Evolutionary conservation across 1,284 basidiomycete species (phyloP), one percentile per base, ranked within the genome.

Genomic region (Butyriboletus appendiculatus): DNA sequence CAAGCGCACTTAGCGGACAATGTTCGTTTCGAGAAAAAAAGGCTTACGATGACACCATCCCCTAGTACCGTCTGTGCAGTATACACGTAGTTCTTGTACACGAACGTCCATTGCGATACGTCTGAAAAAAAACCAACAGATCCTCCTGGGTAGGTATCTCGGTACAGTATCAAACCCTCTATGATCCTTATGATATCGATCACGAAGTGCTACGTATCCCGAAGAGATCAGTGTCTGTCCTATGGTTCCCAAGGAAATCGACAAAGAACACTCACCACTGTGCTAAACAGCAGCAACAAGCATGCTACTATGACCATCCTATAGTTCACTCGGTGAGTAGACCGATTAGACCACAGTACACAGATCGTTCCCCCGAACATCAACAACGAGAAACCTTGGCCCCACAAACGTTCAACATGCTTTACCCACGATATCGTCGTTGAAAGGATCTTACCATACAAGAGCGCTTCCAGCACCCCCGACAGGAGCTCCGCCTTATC

Each of bases 31-130:
- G 28, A 42, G 3, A 18, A 8, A 34, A 40, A 0, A 30, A 32
- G 24, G 34, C 49, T 61, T n/a, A 59, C 56, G 8, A 43, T 28
- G 14, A 53, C 68, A 12, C 60, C 69, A 37, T 72, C 69, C 3
- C 67, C 64, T 39, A 69, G 57, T 20, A 71, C 59, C 1, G 69
- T 71, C 43, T 72, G 68, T 2, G 50, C 46, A 32, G 63, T 58
- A 48, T 62, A 71, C 6, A 70, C 45, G 2, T 57, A 57, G 46
- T 56, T 65, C 50, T 67, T 69, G 39, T 50, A 59, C 18, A 66
- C 55, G 39, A 62, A 69, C 6, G 66, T 70, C 33, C 55, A 51
- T n/a, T 65, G 53, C 1, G 68, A 60, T 9, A 63, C 52, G 35
- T 60, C 55, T 0, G 45, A 53, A 35, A 70, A 68, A 48, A 51